Evolutionary conservation across 2,329 filamentous ascomycete genomes (phyloP), one percentile per base, ranked within the genome.

Genomic region (Trichoderma lentiforme): DNA sequence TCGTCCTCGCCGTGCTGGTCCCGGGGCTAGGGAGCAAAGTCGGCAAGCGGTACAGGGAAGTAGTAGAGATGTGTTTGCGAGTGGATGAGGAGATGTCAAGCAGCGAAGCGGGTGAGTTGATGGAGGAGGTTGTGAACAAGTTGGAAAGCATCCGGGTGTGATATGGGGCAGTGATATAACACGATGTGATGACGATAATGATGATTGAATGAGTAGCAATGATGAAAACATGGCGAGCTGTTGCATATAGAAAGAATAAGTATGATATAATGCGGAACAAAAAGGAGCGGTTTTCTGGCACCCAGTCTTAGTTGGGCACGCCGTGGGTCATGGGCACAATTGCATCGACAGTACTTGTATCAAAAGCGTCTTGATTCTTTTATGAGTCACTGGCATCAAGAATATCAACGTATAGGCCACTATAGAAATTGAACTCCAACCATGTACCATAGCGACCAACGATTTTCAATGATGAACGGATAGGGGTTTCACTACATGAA

Each of bases 51-150:
- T 85, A 85, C 74, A 78, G 77, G 32, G 78, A 82, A 28, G 81
- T 84, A 4, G 83, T 85, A 6, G 82, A 83, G 71, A 79, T 79
- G 73, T 85, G 83, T 71, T 75, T 85, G 5, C 75, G 75, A 43
- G 82, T 77, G 11, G 79, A 75, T 24, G 82, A 83, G 61, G 80
- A 82, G n/a, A 76, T 83, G 71, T 77, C 77, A 14, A 79, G 79
- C 32, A 75, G 76, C 6, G 82, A 84, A 66, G 81, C 80, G 12
- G 80, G 79, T 1, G 79, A 81, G 69, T 70, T 84, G 53, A 83
- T 85, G 80, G 82, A 84, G 72, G 81, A 76, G 61, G 82, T 84
- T 4, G 84, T 85, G 15, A 76, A 78, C 11, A 81, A 76, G 28
- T 74, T 84, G 24, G 83, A 85, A 73, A 79, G 79, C 26, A 81